A percentile compares a stretch with the other conserved stretches of the same genome.
These are phyloP conservation scores for Colletotrichum acutatum DNA, from an alignment of 2,329 filamentous ascomycete genomes.

Conservation along the genomic window DNA sequence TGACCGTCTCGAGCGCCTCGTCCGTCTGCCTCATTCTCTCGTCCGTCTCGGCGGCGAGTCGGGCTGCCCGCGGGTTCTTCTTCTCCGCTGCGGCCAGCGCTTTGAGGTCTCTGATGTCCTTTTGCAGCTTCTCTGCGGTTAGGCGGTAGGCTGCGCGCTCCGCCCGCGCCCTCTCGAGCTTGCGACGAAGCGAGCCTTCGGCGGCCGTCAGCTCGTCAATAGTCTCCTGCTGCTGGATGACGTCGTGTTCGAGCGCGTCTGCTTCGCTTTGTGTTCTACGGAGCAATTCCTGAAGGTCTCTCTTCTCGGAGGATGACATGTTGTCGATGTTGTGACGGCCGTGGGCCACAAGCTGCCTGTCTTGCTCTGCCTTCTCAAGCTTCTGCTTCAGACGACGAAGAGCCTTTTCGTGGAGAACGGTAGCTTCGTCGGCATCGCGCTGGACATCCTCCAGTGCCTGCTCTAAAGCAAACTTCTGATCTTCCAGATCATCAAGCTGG, in stretches of 20 bases:
- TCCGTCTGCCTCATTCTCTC: conserved; percentile 53
- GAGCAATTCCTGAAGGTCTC: conserved; percentile 69
- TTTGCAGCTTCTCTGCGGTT: conserved; percentile 65
- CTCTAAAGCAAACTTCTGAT: conserved; percentile 68
- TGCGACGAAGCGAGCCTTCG: conserved; percentile 71
- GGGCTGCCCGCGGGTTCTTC: conserved; percentile 41
- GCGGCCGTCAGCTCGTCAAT: conserved; percentile 66
- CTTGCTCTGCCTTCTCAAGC: conserved; percentile 62
- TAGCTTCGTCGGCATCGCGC: conserved; percentile 60
- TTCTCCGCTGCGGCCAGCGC: conserved; percentile 49
- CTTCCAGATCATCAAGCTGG: conserved; percentile 67
- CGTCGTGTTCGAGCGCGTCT: conserved; percentile 77
- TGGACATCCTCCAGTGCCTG: conserved; percentile 67
- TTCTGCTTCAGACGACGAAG: conserved; percentile 58
- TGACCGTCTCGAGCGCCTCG: conserved; percentile 67
- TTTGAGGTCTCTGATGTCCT: conserved; percentile 60
- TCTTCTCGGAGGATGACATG: conserved; percentile 51
- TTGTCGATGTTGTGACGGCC: conserved; percentile 41
- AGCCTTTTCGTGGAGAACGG: conserved; percentile 54
- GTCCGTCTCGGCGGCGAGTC: conserved; percentile 45
- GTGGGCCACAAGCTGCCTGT: conserved; percentile 49
- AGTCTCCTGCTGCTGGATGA: conserved; percentile 75
- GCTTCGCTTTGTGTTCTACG: conserved; percentile 72
- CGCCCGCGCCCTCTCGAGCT: conserved; percentile 76
- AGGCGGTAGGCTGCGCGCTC: conserved; percentile 69